A percentile compares a stretch with the other conserved stretches of the same genome.
Evolutionary conservation across 2,329 filamentous ascomycete species (phyloP).

Genomic region (Fusarium sp.): DNA sequence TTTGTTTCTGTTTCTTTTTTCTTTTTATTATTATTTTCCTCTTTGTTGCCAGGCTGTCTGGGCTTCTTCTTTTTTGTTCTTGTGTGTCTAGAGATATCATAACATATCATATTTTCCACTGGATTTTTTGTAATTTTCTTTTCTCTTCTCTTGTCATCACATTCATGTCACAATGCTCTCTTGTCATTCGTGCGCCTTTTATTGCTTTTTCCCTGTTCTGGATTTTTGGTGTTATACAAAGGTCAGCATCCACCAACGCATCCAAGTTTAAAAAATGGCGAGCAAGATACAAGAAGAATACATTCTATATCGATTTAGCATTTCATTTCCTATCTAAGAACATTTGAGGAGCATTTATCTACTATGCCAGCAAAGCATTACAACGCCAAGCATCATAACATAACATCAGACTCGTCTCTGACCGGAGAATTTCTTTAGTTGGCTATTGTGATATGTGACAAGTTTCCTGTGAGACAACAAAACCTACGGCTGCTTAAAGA

Average conservation of each 20-base stretch:
- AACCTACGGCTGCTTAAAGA: not conserved
- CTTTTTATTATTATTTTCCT: not conserved
- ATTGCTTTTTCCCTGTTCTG: constrained; percentile 11
- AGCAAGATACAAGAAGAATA: not conserved
- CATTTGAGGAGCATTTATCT: not conserved
- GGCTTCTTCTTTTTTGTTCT: not conserved
- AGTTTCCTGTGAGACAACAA: not conserved
- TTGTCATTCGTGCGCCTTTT: constrained; percentile 5
- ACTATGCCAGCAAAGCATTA: not conserved
- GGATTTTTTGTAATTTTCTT: not conserved
- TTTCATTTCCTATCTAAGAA: not conserved
- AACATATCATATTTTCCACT: constrained; percentile 13
- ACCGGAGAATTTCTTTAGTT: constrained; percentile 5
- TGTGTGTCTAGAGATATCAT: constrained; percentile 2
- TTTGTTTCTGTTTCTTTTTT: constrained; percentile 1
- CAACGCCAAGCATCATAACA: not conserved
- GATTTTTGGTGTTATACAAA: constrained; percentile 11
- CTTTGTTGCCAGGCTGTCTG: not conserved
- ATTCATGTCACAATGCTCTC: constrained; percentile 1
- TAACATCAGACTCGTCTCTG: not conserved
- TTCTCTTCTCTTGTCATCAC: not conserved
- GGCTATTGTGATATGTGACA: constrained; percentile 28
- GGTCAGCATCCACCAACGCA: constrained; percentile 30
- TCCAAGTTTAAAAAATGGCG: constrained; percentile 11
- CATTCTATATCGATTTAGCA: not conserved